Percentiles rank a stretch among this genome's conserved stretches.
phyloP scores from a whole-genome alignment of 2,329 filamentous ascomycete species.

The Pyrenophora seminiperda region DNA sequence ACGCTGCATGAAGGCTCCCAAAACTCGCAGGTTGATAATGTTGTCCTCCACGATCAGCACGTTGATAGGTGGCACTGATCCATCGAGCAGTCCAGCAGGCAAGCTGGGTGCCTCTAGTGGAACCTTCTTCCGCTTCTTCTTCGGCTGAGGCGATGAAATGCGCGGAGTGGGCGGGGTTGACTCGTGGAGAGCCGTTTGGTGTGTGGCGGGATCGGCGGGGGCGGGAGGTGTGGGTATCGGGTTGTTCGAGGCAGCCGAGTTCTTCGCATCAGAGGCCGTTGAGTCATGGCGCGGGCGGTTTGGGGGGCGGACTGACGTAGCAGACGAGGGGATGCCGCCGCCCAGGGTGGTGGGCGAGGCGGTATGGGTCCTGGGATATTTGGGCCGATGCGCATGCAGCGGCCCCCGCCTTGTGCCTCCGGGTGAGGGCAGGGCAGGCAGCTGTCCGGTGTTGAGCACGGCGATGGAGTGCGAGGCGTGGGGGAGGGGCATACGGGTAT shows the following conservation, averaged over 20 bases:
- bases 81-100: constrained; percentile 69
- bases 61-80: constrained; percentile 90
- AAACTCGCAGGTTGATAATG: constrained; percentile 90
- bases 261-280: constrained; percentile 51
- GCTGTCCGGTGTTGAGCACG: constrained; percentile 77
- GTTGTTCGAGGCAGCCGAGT: constrained; percentile 51
- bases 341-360: constrained; percentile 74
- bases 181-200: constrained; percentile 38
- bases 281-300: constrained; percentile 48
- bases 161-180: constrained; percentile 57
- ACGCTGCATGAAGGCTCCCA: constrained; percentile 94
- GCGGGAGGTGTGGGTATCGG: constrained; percentile 62
- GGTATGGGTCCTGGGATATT: constrained; percentile 73
- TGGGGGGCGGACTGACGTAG: constrained; percentile 36
- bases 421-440: constrained; percentile 81
- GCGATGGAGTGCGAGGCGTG: constrained; percentile 68
- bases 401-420: constrained; percentile 64
- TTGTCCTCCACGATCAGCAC: constrained; percentile 98
- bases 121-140: constrained; percentile 53
- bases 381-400: constrained; percentile 58
- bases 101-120: constrained; percentile 48
- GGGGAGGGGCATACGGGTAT: constrained; percentile 46
- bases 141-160: constrained; percentile 55
- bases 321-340: constrained; percentile 48
- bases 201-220: constrained; percentile 51